Base-by-base conservation (phyloP, 169 alveolate genomes). In the Eimeria acervulina region DNA sequence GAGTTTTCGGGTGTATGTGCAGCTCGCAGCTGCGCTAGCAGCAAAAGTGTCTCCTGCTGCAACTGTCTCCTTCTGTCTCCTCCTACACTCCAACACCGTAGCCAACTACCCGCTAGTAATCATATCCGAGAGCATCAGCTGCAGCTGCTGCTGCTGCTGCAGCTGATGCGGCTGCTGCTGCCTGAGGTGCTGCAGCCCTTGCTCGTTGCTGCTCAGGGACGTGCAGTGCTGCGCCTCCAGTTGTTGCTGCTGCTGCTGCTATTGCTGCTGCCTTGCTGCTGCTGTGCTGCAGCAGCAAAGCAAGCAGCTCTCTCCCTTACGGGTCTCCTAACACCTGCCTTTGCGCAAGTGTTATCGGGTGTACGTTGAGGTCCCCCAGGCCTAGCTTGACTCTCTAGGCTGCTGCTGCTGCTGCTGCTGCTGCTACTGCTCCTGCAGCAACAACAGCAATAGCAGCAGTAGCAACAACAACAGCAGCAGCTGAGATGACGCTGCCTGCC, bases 381-480 rank as follows among this genome's bases (percentile, higher is more conserved):
- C 7, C 28, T 19, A 7, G 0, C 38, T 28, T 42, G 13, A 33
- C 80, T 31, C 19, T 33, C 68, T 21, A 17, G 68, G 68, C 55
- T 7, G 55, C 12, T n/a, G n/a, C n/a, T n/a, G n/a, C n/a, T n/a
- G n/a, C n/a, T n/a, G n/a, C n/a, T n/a, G n/a, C n/a, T n/a, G n/a
- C n/a, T n/a, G n/a, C n/a, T n/a, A n/a, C n/a, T 8, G 74, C 74
- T 8, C 28, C 74, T 8, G 74, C 74, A 63, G 74, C 74, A 63
- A 23, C 74, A 63, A 23, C 74, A 63, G 74, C 80, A 68, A 68
- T 42, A 68, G 38, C 80, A 68, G 80, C 80, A 68, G 42, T 17
- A 68, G 80, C 44, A 68, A 19, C 80, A 68, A 4, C 38, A 68
- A 21, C 80, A 31, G 44, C 80, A 68, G 80, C 80, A 8, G 80